Evolutionary conservation across 495 filamentous ascomycete genomes (phyloP), one percentile per base, ranked within the genome.

Genomic region (Aspergillus bertholletiae): DNA sequence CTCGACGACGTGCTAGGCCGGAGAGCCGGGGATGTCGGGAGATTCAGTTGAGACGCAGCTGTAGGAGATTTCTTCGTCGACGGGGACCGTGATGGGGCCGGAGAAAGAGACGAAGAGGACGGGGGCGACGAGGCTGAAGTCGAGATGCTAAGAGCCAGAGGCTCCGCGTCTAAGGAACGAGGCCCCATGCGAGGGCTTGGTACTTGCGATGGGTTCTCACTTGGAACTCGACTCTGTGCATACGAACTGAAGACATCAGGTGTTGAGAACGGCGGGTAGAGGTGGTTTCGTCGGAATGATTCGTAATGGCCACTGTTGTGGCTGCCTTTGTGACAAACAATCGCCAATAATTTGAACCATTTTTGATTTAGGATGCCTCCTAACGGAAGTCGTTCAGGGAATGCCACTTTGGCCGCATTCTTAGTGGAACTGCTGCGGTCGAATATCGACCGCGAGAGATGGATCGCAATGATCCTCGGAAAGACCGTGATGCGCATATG

Each of bases 291-390:
- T 26, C 94, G 82, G 71, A 97, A 97, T 1, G 92, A 90, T 67
- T 99, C 94, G 70, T 99, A 99, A 67, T 99, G 94, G 1, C 94
- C 94, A 54, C 90, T 96, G 60, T 96, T 85, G 71, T 99, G 94
- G 55, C 88, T 95, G 18, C 94, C 94, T 64, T 96, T 96, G 65
- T 99, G 94, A 24, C 88, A 94, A 46, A 99, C 88, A 39, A 96
- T 84, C 11, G 87, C 89, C 2, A 95, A 83, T 3, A 99, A 80
- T 60, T 86, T 90, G 75, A 96, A 99, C 58, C 80, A 87, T 52
- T 82, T 87, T 56, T 85, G 85, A 47, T 84, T 82, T 18, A 95
- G 71, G 17, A 97, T 77, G 2, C 90, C 85, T 17, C 94, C 94
- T 7, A 99, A 74, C 0, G 86, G 80, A 18, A 97, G 73, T 6